phyloP scores from a whole-genome alignment of 352 stramenopile genomes.

The Pythium phragmiticola region DNA sequence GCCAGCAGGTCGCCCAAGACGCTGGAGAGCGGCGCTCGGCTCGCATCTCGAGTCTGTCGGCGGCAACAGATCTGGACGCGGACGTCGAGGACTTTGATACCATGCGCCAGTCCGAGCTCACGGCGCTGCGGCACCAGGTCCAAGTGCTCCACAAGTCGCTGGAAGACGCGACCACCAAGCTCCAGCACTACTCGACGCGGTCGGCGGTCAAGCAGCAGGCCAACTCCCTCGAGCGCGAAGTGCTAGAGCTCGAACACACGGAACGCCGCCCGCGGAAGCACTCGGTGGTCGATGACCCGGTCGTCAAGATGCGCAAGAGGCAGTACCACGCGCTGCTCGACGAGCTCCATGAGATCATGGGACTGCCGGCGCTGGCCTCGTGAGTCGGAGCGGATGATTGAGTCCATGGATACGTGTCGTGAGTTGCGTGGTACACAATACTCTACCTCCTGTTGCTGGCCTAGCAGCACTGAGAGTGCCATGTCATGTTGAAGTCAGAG shows the following conservation, averaged over 20 bases:
- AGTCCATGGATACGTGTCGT: too few species aligned
- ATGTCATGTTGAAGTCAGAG: too few species aligned
- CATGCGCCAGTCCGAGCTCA: slow-evolving; percentile 40
- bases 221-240: slow-evolving; percentile 18
- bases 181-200: slow-evolving; percentile 38
- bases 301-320: slow-evolving; percentile 30
- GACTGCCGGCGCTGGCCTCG: slow-evolving; percentile 32
- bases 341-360: slow-evolving; percentile 79
- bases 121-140: slow-evolving; percentile 46
- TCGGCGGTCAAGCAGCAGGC: slow-evolving; percentile 26
- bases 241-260: slow-evolving; percentile 8
- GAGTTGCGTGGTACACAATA: too few species aligned
- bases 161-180: slow-evolving; percentile 49
- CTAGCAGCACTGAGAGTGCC: too few species aligned
- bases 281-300: slow-evolving; percentile 29
- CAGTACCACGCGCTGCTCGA: slow-evolving; percentile 53
- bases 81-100: slow-evolving; percentile 24
- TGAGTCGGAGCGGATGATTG: too few species aligned
- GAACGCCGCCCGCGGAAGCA: slow-evolving; percentile 11
- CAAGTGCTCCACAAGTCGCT: slow-evolving; percentile 49
- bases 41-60: slow-evolving; percentile 43
- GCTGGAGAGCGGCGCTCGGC: slow-evolving; percentile 42
- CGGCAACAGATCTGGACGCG: slow-evolving; percentile 24
- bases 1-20: slow-evolving; percentile 34
- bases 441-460: too few species aligned